Evolutionary conservation across 1,284 basidiomycete genomes (phyloP).

Genomic region (Leccinum angustisporum): DNA sequence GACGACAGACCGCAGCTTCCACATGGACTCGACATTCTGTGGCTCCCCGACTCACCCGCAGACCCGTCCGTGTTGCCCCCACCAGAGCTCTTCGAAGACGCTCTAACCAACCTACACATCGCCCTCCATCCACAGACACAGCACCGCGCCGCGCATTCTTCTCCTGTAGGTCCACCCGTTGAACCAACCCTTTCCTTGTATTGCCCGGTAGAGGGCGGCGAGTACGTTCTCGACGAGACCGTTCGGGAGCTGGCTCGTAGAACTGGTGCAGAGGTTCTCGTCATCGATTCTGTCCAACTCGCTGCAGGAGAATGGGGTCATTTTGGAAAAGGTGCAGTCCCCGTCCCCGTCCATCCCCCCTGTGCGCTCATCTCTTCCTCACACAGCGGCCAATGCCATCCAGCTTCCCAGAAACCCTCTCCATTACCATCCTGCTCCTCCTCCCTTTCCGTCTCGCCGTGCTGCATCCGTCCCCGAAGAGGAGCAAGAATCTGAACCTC

Average conservation of each 20-base stretch:
- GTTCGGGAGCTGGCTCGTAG: constrained; percentile 72
- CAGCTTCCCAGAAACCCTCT: constrained; percentile 70
- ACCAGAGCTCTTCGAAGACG: constrained; percentile 65
- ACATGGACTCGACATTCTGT: constrained; percentile 59
- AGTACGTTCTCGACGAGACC: constrained; percentile 74
- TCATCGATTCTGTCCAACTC: constrained; percentile 77
- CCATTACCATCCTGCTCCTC: constrained; percentile 52
- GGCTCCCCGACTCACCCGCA: constrained; percentile 45
- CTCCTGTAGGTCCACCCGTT: constrained; percentile 48
- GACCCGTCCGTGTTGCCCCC: constrained; percentile 43
- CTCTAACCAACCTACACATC: constrained; percentile 69
- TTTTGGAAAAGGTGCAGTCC: constrained; percentile 63
- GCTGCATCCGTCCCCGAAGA: constrained; percentile 51
- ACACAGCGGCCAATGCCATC: constrained; percentile 59
- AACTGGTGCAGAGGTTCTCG: constrained; percentile 75
- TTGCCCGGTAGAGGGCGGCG: constrained; percentile 84
- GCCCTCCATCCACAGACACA: constrained; percentile 79
- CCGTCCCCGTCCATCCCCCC: constrained; percentile 12
- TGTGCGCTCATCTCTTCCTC: constrained; percentile 11
- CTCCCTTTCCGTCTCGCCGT: constrained; percentile 26
- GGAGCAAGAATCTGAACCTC: constrained; percentile 36
- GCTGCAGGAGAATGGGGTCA: constrained; percentile 79
- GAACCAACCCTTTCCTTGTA: constrained; percentile 81
- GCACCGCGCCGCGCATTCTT: constrained; percentile 62
- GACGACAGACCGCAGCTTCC: constrained; percentile 50